Base-by-base conservation (phyloP, 2,329 filamentous ascomycete species). In the Lasiodiplodia gonubiensis region DNA sequence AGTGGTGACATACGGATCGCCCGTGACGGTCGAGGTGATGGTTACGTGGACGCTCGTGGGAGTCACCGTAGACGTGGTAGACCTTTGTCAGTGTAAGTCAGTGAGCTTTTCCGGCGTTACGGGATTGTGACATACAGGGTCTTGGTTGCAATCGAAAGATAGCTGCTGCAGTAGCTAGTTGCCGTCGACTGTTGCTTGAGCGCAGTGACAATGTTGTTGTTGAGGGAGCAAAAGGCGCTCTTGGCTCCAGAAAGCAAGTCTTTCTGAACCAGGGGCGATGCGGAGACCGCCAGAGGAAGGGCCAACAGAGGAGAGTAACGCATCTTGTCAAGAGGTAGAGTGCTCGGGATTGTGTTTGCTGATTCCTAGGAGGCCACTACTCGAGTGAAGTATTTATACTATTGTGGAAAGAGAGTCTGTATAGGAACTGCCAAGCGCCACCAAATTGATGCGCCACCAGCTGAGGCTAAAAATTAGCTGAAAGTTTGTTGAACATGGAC, bases 141-240 rank as follows among this genome's bases (percentile, higher is more conserved):
- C 57, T 60, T 23, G 39, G 39, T 48, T 39, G n/a, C 6, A 30
- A 60, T 60, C 25, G 57, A 60, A 10, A 60, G 39, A 23, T 60
- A 48, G 18, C 57, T 48, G 14, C 57, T 48, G 39, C 57, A 60
- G 39, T 48, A 60, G 57, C 57, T 60, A 5, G 57, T 60, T 16
- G 57, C 57, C 4, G 57, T 60, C 39, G 57, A 8, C 12, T 30
- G 57, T 18, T 8, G 16, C 57, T 48, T 48, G 12, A 48, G 57
- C 3, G 35, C 37, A 18, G 57, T 35, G 27, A 60, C 33, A 14
- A 60, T 25, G 48, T 49, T 23, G 35, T 42, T 59, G 55, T 46
- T 42, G 14, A 59, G 21, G 39, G 46, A 18, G 25, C 57, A 33
- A 39, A 60, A 60, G 25, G 48, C 4, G 57, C 25, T 49, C 12